phyloP scores from a whole-genome alignment of 108 stramenopile species.

The Stephanodiscus triporus region DNA sequence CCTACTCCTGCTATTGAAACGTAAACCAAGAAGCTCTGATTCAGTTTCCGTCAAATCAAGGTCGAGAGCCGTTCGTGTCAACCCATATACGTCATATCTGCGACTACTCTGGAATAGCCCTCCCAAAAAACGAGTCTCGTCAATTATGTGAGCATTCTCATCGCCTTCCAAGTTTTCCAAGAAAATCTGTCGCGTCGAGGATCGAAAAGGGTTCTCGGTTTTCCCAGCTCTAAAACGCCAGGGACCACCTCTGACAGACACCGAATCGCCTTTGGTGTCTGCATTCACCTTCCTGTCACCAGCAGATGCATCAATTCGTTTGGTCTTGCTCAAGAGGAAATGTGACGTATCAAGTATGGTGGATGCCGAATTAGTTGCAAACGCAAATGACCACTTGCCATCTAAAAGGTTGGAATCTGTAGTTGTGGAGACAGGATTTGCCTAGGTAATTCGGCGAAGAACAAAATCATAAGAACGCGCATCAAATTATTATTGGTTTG shows the following conservation, averaged over 20 bases:
- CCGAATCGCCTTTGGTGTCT: neutral
- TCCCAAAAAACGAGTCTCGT: slow-evolving; percentile 48
- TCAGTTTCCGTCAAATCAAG: slow-evolving; percentile 46
- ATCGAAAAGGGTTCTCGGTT: slow-evolving; percentile 53
- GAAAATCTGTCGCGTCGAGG: slow-evolving; percentile 51
- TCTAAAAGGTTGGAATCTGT: slow-evolving; percentile 74
- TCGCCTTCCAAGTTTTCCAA: slow-evolving; percentile 60
- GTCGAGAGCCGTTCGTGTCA: slow-evolving; percentile 58
- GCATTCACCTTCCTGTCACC: neutral
- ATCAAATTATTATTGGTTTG: neutral
- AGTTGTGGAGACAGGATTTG: slow-evolving; percentile 67
- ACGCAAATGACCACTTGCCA: slow-evolving; percentile 66
- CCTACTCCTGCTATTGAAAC: slow-evolving; percentile 17
- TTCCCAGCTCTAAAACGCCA: slow-evolving; percentile 47
- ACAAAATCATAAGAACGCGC: neutral
- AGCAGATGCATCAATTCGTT: slow-evolving; percentile 21
- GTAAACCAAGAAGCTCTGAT: slow-evolving; percentile 31
- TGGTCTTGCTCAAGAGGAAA: slow-evolving; percentile 55
- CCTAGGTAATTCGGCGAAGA: slow-evolving; percentile 8
- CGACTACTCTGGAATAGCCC: slow-evolving; percentile 37
- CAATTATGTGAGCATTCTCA: slow-evolving; percentile 60
- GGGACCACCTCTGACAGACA: slow-evolving; percentile 35
- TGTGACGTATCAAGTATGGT: slow-evolving; percentile 51
- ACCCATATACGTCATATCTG: slow-evolving; percentile 49
- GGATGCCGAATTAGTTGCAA: slow-evolving; percentile 55